These are phyloP conservation scores for Pisolithus orientalis DNA, from an alignment of 768 basidiomycete genomes.

Conservation along the genomic window DNA sequence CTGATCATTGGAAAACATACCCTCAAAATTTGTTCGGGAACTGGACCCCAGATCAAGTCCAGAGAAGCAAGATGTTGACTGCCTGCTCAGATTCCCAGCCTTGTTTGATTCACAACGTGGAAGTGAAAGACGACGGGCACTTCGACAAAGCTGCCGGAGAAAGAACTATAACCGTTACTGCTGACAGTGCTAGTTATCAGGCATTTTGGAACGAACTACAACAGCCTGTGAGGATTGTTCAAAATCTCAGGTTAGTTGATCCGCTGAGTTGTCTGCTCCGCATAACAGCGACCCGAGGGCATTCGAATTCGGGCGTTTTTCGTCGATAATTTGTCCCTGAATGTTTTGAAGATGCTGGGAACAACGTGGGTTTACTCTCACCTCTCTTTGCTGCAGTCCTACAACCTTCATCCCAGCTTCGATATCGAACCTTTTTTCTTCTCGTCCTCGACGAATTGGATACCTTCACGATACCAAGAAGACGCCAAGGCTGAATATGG, in stretches of 20 bases:
- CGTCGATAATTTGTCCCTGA: slow-evolving; percentile 28
- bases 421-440: slow-evolving; percentile 41
- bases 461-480: slow-evolving; percentile 39
- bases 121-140: slow-evolving; percentile 4
- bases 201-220: slow-evolving; percentile 27
- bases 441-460: slow-evolving; percentile 37
- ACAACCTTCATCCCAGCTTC: slow-evolving; percentile 24
- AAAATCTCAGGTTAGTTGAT: not conserved
- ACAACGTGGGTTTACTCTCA: slow-evolving; percentile 22
- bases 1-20: slow-evolving; percentile 28
- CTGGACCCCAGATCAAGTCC: slow-evolving; percentile 38
- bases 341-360: slow-evolving; percentile 32
- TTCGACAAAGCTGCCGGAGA: slow-evolving; percentile 11
- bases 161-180: slow-evolving; percentile 9
- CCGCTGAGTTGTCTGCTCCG: not conserved
- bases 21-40: slow-evolving; percentile 43
- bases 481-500: slow-evolving; percentile 16
- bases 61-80: slow-evolving; percentile 19
- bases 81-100: not conserved
- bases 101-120: slow-evolving; percentile 5
- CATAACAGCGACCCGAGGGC: slow-evolving; percentile 14
- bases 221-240: slow-evolving; percentile 13
- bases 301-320: slow-evolving; percentile 31
- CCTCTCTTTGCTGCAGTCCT: not conserved
- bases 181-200: slow-evolving; percentile 5